Evolutionary conservation across 768 basidiomycete genomes (phyloP).

Genomic region (Tylopilus sp.): DNA sequence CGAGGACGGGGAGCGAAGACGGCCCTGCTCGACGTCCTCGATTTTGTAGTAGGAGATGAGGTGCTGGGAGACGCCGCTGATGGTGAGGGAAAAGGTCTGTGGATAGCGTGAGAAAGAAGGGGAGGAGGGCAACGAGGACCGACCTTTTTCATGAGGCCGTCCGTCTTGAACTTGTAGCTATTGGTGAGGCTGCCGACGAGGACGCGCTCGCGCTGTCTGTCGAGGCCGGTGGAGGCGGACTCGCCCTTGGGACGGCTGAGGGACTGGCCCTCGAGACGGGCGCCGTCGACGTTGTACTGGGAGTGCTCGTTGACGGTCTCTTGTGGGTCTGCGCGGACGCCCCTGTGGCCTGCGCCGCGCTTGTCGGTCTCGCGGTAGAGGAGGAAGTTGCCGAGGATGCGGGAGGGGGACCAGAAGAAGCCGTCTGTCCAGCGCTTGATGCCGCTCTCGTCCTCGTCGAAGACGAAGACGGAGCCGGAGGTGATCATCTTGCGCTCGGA

Average conservation of each 20-base stretch:
- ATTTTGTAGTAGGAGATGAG: constrained; percentile 94
- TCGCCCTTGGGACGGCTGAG: constrained; percentile 67
- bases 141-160: constrained; percentile 98
- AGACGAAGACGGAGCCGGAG: constrained; percentile 93
- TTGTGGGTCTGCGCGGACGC: constrained; percentile 40
- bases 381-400: constrained; percentile 92
- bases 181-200: constrained; percentile 91
- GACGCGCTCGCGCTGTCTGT: constrained; percentile 73
- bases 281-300: constrained; percentile 34
- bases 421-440: constrained; percentile 99
- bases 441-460: constrained; percentile 95
- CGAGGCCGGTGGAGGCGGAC: constrained; percentile 44
- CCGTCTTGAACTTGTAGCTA: constrained; percentile 87
- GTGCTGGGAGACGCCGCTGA: constrained; percentile 83
- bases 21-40: constrained; percentile 85
- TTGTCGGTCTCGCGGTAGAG: constrained; percentile 95
- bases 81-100: constrained; percentile 89
- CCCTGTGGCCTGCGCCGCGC: constrained; percentile 61
- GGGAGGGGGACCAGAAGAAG: constrained; percentile 91
- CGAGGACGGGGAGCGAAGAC: constrained; percentile 83
- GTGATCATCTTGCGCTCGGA: constrained; percentile 91
- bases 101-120: constrained; percentile 29
- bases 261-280: constrained; percentile 37
- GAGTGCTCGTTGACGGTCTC: constrained; percentile 40
- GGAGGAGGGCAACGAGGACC: constrained; percentile 24